Evolutionary conservation across 192 early-diverging fungal species (phyloP), one percentile per base, ranked within the genome.

Genomic region (Linnemannia elongata): DNA sequence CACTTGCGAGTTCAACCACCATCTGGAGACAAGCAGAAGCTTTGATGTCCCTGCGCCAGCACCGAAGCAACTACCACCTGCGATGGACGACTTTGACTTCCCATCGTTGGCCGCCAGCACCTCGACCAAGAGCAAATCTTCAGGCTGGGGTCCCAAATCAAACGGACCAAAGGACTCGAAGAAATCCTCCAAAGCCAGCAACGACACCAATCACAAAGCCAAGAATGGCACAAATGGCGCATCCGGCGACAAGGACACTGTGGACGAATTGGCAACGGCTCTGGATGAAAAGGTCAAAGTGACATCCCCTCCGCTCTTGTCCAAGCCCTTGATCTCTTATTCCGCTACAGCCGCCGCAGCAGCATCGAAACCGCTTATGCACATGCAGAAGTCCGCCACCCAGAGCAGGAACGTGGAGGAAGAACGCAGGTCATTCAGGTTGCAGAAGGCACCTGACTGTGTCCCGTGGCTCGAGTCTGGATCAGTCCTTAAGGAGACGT

Each of bases 381-480:
- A 75, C 7, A 41, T 82, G 6, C 82, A 83, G 60, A 66, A 69
- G 7, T 42, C 76, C 45, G 20, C 18, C 18, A 52, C 49, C 60
- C 35, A n/a, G 38, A 72, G 30, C 30, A 60, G 3, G 76, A 66
- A 5, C 47, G 17, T 71, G 3, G 77, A 72, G 52, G 44, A 75
- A 13, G 60, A 77, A 27, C 72, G 74, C 13, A 66, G 45, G 45
- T 72, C 55, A 1, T 87, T 87, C 42, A 74, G 24, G 27, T 24
- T 80, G 2, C 57, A 70, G 36, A 78, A 74, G 71, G 85, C 79
- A 1, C 85, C 85, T 9, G 39, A 35, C 2, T 72, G 75, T 4
- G 87, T 92, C 52, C 91, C 91, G 15, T 92, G 91, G 91, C 73
- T 92, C 10, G 89, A 89, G 55, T 88, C 90, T 39, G 91, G 91